Base-by-base conservation (phyloP, 768 basidiomycete species). In the Pleurotus djamor region DNA sequence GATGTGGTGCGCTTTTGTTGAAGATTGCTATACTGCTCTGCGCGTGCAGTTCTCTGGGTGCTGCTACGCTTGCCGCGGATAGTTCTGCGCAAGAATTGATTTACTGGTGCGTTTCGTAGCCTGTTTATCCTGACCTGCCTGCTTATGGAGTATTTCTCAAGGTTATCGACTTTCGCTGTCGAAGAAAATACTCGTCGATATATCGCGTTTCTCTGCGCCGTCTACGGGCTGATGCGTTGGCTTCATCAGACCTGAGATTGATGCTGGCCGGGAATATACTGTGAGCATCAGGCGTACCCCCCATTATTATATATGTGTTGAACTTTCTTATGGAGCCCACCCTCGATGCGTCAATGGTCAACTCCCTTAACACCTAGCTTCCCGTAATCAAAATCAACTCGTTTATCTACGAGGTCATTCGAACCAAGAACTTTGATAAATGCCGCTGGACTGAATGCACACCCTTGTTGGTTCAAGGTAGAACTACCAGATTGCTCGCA, bases 391-490 rank as follows among this genome's bases (percentile, higher is more conserved):
- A n/a, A n/a, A n/a, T n/a, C n/a, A n/a, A n/a, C 37, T 88, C 92
- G 1, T 62, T 93, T 63, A 80, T 99, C 34, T 97, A 97, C 7
- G 85, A 92, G 74, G 91, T 97, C 59, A 96, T 98, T 96, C 97
- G 98, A 75, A 93, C 96, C 67, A 88, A 87, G 72, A 88, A 98
- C 75, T 98, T 96, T 68, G 93, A 93, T 49, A 95, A 94, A 73
- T 87, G 92, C 61, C 86, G 92, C 69, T 86, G 91, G 48, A 94
- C 93, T 34, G 96, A 99, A 76, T 98, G 98, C 67, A 98, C 97
- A 13, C 96, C 98, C 74, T 74, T 99, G 63, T 74, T 94, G 38
- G 96, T 95, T 67, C 92, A 98, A 78, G 96, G 98, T 70, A 98
- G 96, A 0, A 93, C 92, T 5, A 74, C 63, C 17, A 60, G 70